Conservation (phyloP, 495 filamentous ascomycete genomes). For the Cercophora newfieldiana region DNA sequence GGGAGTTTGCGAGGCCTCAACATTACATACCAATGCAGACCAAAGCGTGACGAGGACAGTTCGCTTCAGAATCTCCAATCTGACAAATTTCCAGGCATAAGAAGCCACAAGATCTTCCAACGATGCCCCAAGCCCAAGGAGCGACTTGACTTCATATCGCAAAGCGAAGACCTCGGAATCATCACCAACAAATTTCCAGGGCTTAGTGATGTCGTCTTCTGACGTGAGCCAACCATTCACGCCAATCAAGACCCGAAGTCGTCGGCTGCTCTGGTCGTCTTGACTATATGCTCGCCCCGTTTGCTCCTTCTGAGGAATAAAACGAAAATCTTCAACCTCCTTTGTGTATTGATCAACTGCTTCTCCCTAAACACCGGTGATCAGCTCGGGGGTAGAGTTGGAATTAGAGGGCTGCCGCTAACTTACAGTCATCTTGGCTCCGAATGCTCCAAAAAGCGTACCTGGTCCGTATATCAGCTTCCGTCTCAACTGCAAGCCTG, state of each 20-base stretch:
- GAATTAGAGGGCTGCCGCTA: background rate
- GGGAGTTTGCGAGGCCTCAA: too few species aligned
- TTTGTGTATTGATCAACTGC: conserved; percentile 83
- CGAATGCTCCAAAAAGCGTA: conserved; percentile 84
- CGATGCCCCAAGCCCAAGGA: conserved; percentile 73
- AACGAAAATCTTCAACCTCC: conserved; percentile 86
- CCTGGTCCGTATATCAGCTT: too few species aligned
- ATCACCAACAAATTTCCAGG: conserved; percentile 71
- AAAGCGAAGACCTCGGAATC: conserved; percentile 79
- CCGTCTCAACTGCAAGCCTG: too few species aligned
- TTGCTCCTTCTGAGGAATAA: conserved; percentile 66
- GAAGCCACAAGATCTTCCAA: conserved; percentile 66
- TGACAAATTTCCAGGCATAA: conserved; percentile 70
- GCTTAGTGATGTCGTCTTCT: conserved; percentile 66
- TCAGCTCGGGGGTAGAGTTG: background rate
- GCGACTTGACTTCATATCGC: conserved; percentile 71
- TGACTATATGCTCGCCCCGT: conserved; percentile 31
- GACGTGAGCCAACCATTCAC: conserved; percentile 80
- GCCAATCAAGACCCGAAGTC: conserved; percentile 77
- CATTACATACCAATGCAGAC: too few species aligned
- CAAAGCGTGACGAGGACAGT: conserved; percentile 73
- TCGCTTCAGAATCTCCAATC: conserved; percentile 68
- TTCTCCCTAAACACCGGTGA: conserved; percentile 43
- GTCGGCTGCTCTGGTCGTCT: conserved; percentile 38
- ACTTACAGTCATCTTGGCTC: conserved; percentile 75